Evolutionary conservation across 2,329 filamentous ascomycete species (phyloP), one percentile per base, ranked within the genome.

Genomic region (Neopestalotiopsis sp.): DNA sequence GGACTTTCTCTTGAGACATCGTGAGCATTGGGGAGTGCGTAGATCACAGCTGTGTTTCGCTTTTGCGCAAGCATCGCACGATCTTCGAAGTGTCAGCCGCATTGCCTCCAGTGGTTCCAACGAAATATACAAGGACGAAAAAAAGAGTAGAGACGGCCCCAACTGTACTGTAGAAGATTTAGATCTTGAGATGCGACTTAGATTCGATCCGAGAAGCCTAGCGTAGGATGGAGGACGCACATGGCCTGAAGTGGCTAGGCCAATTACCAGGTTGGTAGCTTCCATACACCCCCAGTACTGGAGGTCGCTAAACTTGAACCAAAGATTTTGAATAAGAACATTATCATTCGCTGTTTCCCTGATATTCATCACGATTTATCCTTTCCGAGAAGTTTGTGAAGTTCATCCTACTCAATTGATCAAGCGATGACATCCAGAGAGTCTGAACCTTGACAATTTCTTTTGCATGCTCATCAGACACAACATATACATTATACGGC

Each of bases 11-110:
- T 86, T 87, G 67, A 81, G 68, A 73, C 87, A 89, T 67, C 87
- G 85, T 4, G 87, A 87, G 76, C 87, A 89, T 65, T 79, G 81
- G 4, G 87, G 87, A 1, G 81, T 86, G 38, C 79, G 80, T 20
- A 89, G 83, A 73, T 89, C 86, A 75, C 87, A 89, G 69, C 85
- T 83, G 70, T 86, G 82, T 73, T 89, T 89, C 4, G 85, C 81
- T 73, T 82, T 87, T 57, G 86, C 87, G 73, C 87, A 89, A 17
- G 86, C 83, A 71, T 81, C 80, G 78, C 87, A 89, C 9, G 87
- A 89, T 71, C 87, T 79, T 58, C 87, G 86, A 68, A 89, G 86
- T n/a, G 86, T 87, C 71, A 79, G 80, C 75, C 83, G 85, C 87
- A 89, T 89, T 69, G 70, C 76, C 57, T 34, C 24, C 13, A 6